Percentiles rank a stretch among this genome's conserved stretches.
Conservation (phyloP, 352 stramenopile genomes). For the Thraustochytrium sp. region DNA sequence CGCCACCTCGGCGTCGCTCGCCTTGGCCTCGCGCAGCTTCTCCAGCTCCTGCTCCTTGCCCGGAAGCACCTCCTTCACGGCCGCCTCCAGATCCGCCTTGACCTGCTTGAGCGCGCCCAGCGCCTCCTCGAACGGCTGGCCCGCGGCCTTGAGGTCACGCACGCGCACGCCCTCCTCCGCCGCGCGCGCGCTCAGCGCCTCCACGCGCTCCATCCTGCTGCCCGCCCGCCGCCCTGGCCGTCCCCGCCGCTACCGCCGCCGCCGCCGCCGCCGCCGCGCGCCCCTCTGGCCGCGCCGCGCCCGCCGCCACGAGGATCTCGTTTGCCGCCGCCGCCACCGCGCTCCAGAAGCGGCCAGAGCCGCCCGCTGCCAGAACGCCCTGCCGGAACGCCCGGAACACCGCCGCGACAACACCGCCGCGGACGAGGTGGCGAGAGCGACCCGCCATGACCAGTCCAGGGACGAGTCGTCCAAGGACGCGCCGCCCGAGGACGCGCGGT, state of each 20-base stretch:
- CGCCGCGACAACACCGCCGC: too few relatives aligned
- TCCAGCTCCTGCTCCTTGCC: constrained; percentile 44
- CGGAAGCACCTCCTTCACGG: constrained; percentile 2
- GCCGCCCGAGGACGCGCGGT: too few relatives aligned
- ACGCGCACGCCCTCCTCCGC: background rate
- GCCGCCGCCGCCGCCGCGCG: too few relatives aligned
- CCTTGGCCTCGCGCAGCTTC: constrained; percentile 2
- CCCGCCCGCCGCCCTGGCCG: background rate
- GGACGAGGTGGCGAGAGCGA: too few relatives aligned
- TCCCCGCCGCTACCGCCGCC: too few relatives aligned
- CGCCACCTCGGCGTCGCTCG: background rate
- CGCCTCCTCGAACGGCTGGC: background rate
- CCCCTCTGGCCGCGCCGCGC: too few relatives aligned
- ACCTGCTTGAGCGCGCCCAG: background rate
- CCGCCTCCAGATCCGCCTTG: background rate
- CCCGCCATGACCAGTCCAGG: too few relatives aligned
- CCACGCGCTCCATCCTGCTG: constrained; percentile 6
- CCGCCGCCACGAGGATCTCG: background rate
- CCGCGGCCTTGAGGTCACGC: background rate
- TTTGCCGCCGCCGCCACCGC: background rate
- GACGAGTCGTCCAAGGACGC: too few relatives aligned
- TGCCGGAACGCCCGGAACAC: too few relatives aligned
- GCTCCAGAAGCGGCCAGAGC: too few relatives aligned
- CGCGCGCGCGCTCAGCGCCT: background rate
- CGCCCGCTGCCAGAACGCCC: too few relatives aligned